Base-by-base conservation (phyloP, 176 grass and related monocot genomes). In the Paspalum vaginatum region DNA sequence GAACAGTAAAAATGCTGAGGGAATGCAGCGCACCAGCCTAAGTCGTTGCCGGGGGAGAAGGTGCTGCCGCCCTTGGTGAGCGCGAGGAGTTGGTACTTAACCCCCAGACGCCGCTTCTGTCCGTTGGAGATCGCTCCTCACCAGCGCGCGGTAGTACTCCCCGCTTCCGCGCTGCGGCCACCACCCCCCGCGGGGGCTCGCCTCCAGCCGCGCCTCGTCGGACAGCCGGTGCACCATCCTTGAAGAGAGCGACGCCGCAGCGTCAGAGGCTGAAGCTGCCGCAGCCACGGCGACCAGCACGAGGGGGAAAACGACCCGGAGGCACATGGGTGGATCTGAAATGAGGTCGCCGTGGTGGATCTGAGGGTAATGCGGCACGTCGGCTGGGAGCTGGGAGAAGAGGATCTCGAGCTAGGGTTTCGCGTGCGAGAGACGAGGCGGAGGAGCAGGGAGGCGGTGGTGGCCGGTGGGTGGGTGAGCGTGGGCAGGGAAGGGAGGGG, bases 221-320 rank as follows among this genome's bases (percentile, higher is more conserved):
- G 96, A 99, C 74, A 99, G 90, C 48, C 90, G 88, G 86, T 99
- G 90, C 38, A 99, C 90, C 81, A 99, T 88, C 81, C 81, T 85
- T 25, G 87, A 63, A 1, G 96, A 93, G 4, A 99, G 76, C 41
- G 45, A 76, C 37, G 65, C 66, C 17, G 84, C 66, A 22, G 73
- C 20, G 39, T 66, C 66, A 39, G 74, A 21, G 39, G 52, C 50
- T 61, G 25, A 25, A 21, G 68, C 83, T 56, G 72, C 56, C 42
- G n/a, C 62, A 11, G 72, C 75, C 39, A 65, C 15, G 12, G 85
- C 57, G 16, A 83, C 24, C 56, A 83, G 70, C 14, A 75, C 27
- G 3, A 91, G 11, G 27, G 81, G 45, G 24, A 72, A 54, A 21
- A 78, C 25, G 27, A 45, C 40, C 75, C 56, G 67, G 54, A 72